These are phyloP conservation scores for Tuber melanosporum DNA, from an alignment of 495 filamentous ascomycete species.

Conservation along the genomic window DNA sequence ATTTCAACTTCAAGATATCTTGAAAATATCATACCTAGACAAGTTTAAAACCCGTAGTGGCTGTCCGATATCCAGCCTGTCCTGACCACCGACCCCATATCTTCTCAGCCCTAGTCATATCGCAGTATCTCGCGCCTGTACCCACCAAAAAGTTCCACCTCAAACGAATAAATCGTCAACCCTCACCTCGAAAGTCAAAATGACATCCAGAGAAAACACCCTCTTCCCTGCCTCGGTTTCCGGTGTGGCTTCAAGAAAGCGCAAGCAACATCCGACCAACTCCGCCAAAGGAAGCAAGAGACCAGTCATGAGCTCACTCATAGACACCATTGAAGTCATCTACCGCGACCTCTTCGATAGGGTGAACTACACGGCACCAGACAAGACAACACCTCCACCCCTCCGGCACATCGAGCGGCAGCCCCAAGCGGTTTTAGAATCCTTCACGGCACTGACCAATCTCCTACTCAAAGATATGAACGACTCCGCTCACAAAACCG, in stretches of 20 bases:
- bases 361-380: background rate
- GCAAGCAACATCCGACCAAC: background rate
- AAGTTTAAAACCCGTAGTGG: background rate
- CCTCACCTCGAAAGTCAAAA: background rate
- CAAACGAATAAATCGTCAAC: background rate
- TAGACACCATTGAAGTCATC: constrained; percentile 13
- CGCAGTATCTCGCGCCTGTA: background rate
- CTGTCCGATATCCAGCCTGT: background rate
- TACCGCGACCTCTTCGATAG: constrained; percentile 24
- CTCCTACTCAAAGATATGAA: background rate
- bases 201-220: background rate
- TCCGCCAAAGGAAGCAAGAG: background rate
- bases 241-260: background rate
- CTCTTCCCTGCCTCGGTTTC: background rate
- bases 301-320: background rate
- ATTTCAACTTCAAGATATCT: background rate
- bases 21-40: background rate
- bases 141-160: background rate
- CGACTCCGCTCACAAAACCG: background rate
- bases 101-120: background rate
- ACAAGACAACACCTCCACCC: background rate
- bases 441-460: background rate
- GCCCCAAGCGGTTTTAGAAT: too few relatives aligned
- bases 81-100: background rate
- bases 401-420: background rate